Conservation (phyloP, 345 rosid species). For the Citrus maxima region DNA sequence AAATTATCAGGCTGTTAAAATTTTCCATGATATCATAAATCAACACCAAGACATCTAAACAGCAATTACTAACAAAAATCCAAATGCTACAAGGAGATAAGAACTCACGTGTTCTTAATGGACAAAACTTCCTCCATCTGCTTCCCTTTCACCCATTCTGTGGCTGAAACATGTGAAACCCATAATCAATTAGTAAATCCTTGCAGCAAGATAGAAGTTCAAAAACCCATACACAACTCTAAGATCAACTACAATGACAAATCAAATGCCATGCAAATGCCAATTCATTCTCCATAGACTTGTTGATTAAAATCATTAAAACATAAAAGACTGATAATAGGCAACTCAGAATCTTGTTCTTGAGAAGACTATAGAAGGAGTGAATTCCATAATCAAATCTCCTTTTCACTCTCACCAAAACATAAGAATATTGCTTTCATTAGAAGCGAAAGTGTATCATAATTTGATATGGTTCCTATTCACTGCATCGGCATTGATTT, state of each 20-base stretch:
- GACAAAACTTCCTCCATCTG: conserved; percentile 84
- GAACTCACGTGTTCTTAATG: conserved; percentile 89
- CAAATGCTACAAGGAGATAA: background rate
- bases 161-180: conserved; percentile 43
- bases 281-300: background rate
- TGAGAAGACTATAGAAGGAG: background rate
- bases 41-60: background rate
- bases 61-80: background rate
- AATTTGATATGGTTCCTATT: background rate
- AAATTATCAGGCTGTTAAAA: background rate
- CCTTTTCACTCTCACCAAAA: background rate
- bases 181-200: background rate
- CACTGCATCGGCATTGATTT: background rate
- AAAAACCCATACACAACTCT: background rate
- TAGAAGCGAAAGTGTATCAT: background rate
- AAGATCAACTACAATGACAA: background rate
- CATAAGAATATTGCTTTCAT: background rate
- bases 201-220: background rate
- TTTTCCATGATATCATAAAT: background rate
- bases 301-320: background rate
- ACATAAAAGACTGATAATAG: background rate
- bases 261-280: background rate
- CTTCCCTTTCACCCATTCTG: conserved; percentile 99
- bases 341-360: background rate
- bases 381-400: background rate